A percentile compares a stretch with the other conserved stretches of the same genome.
phyloP scores from a whole-genome alignment of 2,329 filamentous ascomycete genomes.

The Scedosporium boydii region DNA sequence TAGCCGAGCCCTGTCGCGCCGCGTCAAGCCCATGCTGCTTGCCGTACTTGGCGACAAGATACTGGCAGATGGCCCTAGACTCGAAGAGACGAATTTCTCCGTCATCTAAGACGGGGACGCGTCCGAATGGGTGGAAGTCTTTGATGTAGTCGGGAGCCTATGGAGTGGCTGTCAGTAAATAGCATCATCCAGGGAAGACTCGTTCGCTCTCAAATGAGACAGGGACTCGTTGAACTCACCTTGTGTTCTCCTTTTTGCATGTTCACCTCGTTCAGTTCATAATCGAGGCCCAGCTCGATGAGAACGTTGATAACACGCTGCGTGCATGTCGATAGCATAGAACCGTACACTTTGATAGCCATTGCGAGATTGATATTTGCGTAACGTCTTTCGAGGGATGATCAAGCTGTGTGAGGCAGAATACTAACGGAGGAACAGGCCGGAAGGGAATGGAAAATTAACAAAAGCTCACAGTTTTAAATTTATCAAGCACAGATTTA shows the following conservation, averaged over 20 bases:
- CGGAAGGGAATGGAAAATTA: too few species aligned
- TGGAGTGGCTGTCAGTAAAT: background rate
- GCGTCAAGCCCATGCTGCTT: background rate
- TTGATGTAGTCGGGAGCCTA: background rate
- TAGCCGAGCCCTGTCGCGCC: background rate
- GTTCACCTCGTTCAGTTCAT: background rate
- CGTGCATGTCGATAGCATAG: background rate
- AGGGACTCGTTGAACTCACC: background rate
- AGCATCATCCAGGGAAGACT: background rate
- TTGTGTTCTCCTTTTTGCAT: background rate
- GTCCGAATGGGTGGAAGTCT: background rate
- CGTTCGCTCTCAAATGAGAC: too few species aligned
- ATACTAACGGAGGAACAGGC: too few species aligned
- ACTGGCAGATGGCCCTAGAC: background rate
- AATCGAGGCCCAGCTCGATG: background rate
- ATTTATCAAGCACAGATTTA: too few species aligned
- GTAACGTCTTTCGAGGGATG: background rate
- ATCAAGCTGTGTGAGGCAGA: too few species aligned
- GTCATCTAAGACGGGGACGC: background rate
- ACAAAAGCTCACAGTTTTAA: too few species aligned
- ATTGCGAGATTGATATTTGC: background rate
- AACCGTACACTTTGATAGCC: background rate
- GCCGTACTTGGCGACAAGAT: background rate
- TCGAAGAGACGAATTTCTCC: background rate
- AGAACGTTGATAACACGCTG: background rate